Base-by-base conservation (phyloP, 202 grass and related monocot genomes). In the Zoysia matrella region DNA sequence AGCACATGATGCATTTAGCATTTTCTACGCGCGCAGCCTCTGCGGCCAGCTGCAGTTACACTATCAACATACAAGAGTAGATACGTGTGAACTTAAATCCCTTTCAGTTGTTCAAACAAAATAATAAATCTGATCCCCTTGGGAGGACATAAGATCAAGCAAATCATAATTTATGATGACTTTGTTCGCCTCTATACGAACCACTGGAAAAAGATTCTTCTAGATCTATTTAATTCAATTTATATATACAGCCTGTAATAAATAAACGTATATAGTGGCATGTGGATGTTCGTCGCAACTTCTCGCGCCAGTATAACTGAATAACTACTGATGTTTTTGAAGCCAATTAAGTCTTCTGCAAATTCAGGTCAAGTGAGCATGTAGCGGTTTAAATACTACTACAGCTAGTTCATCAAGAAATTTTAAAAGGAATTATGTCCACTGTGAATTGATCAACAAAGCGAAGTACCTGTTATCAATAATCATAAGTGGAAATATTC, bases 171-270 rank as follows among this genome's bases (percentile, higher is more conserved):
- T 36, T 36, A 36, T 36, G 30, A 36, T 36, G 30, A 36, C 30
- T 58, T 83, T 47, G n/a, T 83, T 53, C 62, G 45, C 45, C 45
- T 5, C 45, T 46, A 72, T 8, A 75, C 76, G 60, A 61, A 77
- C 73, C 82, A 77, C 67, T 81, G 45, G 82, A n/a, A 45, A 76
- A 58, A n/a, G 49, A 70, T 81, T 89, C 53, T 76, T 47, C 45
- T 13, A 1, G 4, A 36, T 36, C 43, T 56, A 8, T 40, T 67
- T 47, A 39, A 5, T 70, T 83, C 69, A 83, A 39, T 62, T 39
- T 58, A 56, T 45, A 3, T 46, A 61, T 36, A 36, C 30, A 36
- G 11, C 0, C 30, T 30, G 48, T 55, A 6, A n/a, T 36, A 36
- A 36, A 49, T 2, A 48, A 41, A 16, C 72, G 11, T 12, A 61